Percentiles rank a stretch among this genome's conserved stretches.
These are phyloP conservation scores for Noccaea bulbosa DNA, from an alignment of 345 rosid genomes.

Conservation along the genomic window DNA sequence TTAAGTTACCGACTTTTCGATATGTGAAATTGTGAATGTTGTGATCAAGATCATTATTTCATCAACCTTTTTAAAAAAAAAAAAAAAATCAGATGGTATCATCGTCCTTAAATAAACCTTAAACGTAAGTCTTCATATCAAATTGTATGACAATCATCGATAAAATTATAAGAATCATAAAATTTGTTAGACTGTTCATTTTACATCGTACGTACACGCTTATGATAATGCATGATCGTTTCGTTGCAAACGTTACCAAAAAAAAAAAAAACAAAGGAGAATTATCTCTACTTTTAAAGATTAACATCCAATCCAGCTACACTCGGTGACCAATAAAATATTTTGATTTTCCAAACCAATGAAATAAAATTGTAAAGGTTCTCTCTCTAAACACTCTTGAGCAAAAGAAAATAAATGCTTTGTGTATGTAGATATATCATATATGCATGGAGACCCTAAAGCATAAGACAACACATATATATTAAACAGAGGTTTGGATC, in stretches of 20 bases:
- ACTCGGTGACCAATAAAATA: too few relatives aligned
- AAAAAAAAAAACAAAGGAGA: too few relatives aligned
- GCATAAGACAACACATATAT: neutral
- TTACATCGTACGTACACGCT: neutral
- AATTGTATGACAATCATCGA: neutral
- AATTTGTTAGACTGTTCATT: neutral
- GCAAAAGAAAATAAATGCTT: too few relatives aligned
- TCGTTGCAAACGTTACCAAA: too few relatives aligned
- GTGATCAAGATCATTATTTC: slow-evolving; percentile 14
- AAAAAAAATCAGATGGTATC: neutral
- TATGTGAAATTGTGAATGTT: neutral
- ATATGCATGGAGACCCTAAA: slow-evolving; percentile 1
- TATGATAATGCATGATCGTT: too few relatives aligned
- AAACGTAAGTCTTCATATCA: neutral
- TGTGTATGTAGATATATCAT: neutral
- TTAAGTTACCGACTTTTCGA: too few relatives aligned
- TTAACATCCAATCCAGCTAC: too few relatives aligned
- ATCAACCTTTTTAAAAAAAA: neutral
- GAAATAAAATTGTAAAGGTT: too few relatives aligned
- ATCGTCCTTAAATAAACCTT: neutral
- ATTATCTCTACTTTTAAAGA: too few relatives aligned
- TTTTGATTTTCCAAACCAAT: too few relatives aligned
- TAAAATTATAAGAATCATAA: neutral
- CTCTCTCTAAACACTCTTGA: too few relatives aligned
- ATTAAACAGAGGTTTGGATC: slow-evolving; percentile 11